These are phyloP conservation scores for Effrenium voratum DNA, from an alignment of 73 alveolate genomes.

Conservation along the genomic window DNA sequence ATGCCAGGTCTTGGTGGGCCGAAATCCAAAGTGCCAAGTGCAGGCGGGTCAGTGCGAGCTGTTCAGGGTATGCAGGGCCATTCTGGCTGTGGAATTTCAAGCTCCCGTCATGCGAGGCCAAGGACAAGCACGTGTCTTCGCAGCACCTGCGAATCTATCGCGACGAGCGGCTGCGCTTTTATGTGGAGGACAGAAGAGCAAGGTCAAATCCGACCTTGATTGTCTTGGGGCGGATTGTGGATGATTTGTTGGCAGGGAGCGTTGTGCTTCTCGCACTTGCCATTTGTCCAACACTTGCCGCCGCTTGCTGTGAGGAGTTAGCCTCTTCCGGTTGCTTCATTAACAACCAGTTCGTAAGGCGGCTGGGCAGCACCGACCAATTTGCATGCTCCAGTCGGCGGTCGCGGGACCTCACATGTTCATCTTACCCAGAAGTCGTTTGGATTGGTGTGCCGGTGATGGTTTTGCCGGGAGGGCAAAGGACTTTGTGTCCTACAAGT, in stretches of 20 bases:
- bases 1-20: slow-evolving; percentile 37
- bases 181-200: slow-evolving; percentile 15
- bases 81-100: neutral
- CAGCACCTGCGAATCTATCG: slow-evolving; percentile 82
- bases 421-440: too few species aligned
- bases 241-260: neutral
- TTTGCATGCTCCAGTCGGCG: too few species aligned
- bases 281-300: neutral
- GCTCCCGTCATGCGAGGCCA: slow-evolving; percentile 34
- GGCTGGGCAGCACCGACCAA: neutral
- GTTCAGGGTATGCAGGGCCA: neutral
- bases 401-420: too few species aligned
- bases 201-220: too few species aligned
- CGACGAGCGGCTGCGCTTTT: slow-evolving; percentile 40
- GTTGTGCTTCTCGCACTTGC: neutral
- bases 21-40: slow-evolving; percentile 22
- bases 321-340: slow-evolving; percentile 40
- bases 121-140: slow-evolving; percentile 49
- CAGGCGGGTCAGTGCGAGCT: neutral
- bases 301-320: neutral
- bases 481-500: too few species aligned
- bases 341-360: slow-evolving; percentile 38
- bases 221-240: too few species aligned
- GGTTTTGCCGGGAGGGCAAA: too few species aligned
- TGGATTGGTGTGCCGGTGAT: too few species aligned